Evolutionary conservation across 2,329 filamentous ascomycete genomes (phyloP), one percentile per base, ranked within the genome.

Genomic region (Pseudopyricularia javanii): DNA sequence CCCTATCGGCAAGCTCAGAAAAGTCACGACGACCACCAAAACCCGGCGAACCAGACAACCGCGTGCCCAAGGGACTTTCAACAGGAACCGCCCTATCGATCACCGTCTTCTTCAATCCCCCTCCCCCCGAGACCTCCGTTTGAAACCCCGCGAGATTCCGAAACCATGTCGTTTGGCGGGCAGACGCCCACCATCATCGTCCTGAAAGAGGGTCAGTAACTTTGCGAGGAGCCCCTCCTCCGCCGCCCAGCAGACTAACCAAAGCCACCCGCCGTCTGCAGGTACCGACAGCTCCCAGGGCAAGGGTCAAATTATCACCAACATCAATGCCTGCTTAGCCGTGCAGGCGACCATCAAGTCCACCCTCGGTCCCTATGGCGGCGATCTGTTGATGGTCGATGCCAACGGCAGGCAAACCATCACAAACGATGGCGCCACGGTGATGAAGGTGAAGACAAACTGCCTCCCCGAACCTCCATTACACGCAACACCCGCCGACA

Each of bases 121-220:
- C 12, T 24, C n/a, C n/a, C n/a, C n/a, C n/a, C n/a, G n/a, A n/a
- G n/a, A n/a, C n/a, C n/a, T n/a, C n/a, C n/a, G 40, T 11, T 45
- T 26, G 12, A 9, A 9, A 43, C 26, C 30, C 22, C 32, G n/a
- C 30, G 47, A 22, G 17, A 35, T 37, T 50, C 34, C 33, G 35
- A 22, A 22, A 76, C 64, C 61, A 95, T 96, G 91, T 94, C 91
- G 69, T 96, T 96, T 76, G 89, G 89, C 74, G 91, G 91, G 68
- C 91, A 96, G 74, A 93, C 91, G 68, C 91, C 91, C 70, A 96
- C 91, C 63, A 96, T 96, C 70, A 89, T 97, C 72, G 91, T 97
- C 76, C 82, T 97, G 67, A 94, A 93, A 76, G 91, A 96, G 79
- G 91, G 91, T 94, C 68, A 68, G 85, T 78, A 17, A 32, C 33